phyloP scores from a whole-genome alignment of 306 rosid genomes.

The Datisca glomerata region DNA sequence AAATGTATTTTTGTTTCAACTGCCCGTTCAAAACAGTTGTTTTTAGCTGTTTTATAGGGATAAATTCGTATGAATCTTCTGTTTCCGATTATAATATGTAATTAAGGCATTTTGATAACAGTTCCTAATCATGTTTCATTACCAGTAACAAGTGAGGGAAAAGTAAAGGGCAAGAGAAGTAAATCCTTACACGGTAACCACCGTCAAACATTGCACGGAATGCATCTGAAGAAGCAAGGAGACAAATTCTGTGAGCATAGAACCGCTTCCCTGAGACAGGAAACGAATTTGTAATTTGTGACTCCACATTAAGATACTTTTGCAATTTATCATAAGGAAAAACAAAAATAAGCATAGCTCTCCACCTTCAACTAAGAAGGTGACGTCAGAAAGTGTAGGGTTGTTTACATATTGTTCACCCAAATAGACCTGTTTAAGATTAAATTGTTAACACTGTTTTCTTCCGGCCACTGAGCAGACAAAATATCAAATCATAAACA shows the following conservation, averaged over 20 bases:
- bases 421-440: constrained; percentile 70
- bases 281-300: constrained; percentile 5
- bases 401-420: constrained; percentile 90
- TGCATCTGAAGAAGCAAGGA: constrained; percentile 94
- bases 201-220: constrained; percentile 99
- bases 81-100: too few relatives aligned
- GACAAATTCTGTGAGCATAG: constrained; percentile 91
- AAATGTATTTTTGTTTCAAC: too few relatives aligned
- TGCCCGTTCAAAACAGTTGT: too few relatives aligned
- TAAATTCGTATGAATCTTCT: too few relatives aligned
- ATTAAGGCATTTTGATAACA: too few relatives aligned
- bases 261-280: constrained; percentile 67
- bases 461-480: too few relatives aligned
- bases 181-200: constrained; percentile 89
- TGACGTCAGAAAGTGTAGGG: constrained; percentile 74
- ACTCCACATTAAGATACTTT: background rate
- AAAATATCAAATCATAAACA: too few relatives aligned
- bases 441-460: too few relatives aligned
- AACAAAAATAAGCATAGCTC: constrained; percentile 7
- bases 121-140: too few relatives aligned
- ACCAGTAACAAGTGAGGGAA: too few relatives aligned
- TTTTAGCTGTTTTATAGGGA: too few relatives aligned
- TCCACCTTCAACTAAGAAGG: constrained; percentile 91
- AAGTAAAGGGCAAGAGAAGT: too few relatives aligned
- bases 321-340: constrained; percentile 1